Percentiles rank a stretch among this genome's conserved stretches.
These are phyloP conservation scores for Nyctanthes arbortristis DNA, from an alignment of 257 asterid genomes.

Conservation along the genomic window DNA sequence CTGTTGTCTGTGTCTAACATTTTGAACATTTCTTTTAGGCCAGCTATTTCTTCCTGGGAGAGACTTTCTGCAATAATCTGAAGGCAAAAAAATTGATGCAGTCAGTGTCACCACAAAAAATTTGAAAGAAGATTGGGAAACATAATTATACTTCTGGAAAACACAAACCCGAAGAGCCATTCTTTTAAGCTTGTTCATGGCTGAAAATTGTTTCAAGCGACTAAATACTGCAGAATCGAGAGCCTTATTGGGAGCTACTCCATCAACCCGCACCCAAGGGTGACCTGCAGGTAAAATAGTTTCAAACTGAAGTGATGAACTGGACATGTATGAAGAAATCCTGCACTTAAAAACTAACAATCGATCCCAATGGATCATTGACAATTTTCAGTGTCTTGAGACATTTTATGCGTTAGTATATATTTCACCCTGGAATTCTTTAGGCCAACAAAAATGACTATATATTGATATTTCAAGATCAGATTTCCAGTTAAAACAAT, in stretches of 20 bases:
- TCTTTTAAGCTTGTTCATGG: slow-evolving; percentile 31
- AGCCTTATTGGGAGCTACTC: slow-evolving; percentile 32
- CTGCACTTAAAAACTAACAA: background rate
- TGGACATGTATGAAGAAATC: background rate
- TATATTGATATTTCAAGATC: background rate
- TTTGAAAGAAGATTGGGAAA: background rate
- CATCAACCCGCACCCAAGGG: slow-evolving; percentile 26
- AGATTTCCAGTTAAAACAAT: background rate
- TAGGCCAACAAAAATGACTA: too few relatives aligned
- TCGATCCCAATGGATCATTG: too few relatives aligned
- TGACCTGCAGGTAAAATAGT: slow-evolving; percentile 17
- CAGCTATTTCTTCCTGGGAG: slow-evolving; percentile 57
- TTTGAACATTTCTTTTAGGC: slow-evolving; percentile 52
- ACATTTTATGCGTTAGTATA: too few relatives aligned
- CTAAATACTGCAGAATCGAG: slow-evolving; percentile 29
- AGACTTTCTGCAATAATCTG: slow-evolving; percentile 55
- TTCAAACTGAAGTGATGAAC: background rate
- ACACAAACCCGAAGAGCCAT: slow-evolving; percentile 27
- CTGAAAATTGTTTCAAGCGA: slow-evolving; percentile 26
- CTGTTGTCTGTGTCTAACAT: slow-evolving; percentile 50
- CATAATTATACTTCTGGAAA: background rate
- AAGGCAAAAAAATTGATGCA: background rate
- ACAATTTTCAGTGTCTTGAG: too few relatives aligned
- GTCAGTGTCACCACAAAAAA: background rate
- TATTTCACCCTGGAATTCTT: too few relatives aligned